These are phyloP conservation scores for Paratinospora sagittata DNA, from an alignment of 164 flowering plant genomes.

Conservation along the genomic window DNA sequence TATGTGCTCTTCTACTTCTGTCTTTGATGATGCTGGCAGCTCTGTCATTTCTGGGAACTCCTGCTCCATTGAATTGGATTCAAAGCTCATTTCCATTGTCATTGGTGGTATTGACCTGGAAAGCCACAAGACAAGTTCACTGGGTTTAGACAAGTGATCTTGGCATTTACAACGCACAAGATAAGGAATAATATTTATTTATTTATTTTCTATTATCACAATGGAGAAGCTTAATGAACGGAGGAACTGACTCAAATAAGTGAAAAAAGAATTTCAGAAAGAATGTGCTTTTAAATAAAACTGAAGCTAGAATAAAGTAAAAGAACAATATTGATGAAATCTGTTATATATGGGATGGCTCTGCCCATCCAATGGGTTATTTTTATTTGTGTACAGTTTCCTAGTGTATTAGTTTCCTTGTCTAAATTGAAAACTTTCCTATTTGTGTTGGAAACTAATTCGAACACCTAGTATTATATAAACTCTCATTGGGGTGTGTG, in stretches of 20 bases:
- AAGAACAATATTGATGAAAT: neutral
- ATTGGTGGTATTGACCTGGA: conserved; percentile 43
- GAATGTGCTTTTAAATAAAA: neutral
- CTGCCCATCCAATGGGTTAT: too few relatives aligned
- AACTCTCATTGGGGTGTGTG: too few relatives aligned
- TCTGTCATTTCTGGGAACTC: conserved; percentile 17
- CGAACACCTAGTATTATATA: too few relatives aligned
- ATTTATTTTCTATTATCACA: neutral
- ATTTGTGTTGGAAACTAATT: too few relatives aligned
- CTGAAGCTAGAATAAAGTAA: neutral
- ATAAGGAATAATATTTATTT: neutral
- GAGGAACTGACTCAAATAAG: neutral
- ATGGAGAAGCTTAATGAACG: neutral
- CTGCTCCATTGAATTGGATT: conserved; percentile 17
- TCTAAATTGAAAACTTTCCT: too few relatives aligned
- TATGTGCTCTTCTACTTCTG: conserved; percentile 22
- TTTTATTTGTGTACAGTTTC: too few relatives aligned
- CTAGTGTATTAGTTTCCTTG: too few relatives aligned
- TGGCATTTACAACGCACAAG: neutral
- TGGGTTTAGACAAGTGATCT: neutral
- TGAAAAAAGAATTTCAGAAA: too few relatives aligned
- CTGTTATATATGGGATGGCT: too few relatives aligned
- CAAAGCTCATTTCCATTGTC: conserved; percentile 14
- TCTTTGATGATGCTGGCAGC: conserved; percentile 15
- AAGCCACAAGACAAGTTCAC: neutral